A percentile compares a stretch with the other conserved stretches of the same genome.
Conservation (phyloP, 257 asterid species). For the Nicotiana paniculata region DNA sequence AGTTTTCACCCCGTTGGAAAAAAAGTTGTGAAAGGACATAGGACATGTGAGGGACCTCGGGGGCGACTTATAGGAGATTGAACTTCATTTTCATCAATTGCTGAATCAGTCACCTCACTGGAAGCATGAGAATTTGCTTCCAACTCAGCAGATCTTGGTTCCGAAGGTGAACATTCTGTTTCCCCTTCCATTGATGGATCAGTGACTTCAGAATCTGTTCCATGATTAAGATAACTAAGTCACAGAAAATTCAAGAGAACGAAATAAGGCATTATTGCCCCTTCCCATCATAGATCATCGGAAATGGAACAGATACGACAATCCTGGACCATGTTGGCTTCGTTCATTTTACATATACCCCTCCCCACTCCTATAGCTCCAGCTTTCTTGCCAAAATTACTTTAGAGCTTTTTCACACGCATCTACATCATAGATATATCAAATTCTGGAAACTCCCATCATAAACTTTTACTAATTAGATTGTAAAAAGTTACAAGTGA, state of each 20-base stretch:
- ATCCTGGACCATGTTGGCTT: background rate
- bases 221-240: slow-evolving; percentile 23
- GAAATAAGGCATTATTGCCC: background rate
- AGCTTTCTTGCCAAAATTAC: background rate
- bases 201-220: slow-evolving; percentile 49
- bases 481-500: background rate
- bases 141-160: slow-evolving; percentile 25
- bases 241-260: background rate
- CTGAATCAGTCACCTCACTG: slow-evolving; percentile 49
- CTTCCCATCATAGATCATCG: background rate
- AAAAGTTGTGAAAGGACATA: slow-evolving; percentile 1
- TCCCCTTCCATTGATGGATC: slow-evolving; percentile 21
- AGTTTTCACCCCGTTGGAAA: slow-evolving; percentile 30
- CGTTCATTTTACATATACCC: background rate
- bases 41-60: background rate
- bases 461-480: background rate
- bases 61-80: slow-evolving; percentile 31
- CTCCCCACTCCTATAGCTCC: background rate
- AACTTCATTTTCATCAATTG: slow-evolving; percentile 53
- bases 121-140: slow-evolving; percentile 38
- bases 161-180: slow-evolving; percentile 22
- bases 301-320: background rate
- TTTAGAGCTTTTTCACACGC: background rate
- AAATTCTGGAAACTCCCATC: background rate
- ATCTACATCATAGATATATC: background rate